Percentiles rank a stretch among this genome's conserved stretches.
Conservation (phyloP, 352 stramenopile species). For the Pilasporangium apinafurcum region DNA sequence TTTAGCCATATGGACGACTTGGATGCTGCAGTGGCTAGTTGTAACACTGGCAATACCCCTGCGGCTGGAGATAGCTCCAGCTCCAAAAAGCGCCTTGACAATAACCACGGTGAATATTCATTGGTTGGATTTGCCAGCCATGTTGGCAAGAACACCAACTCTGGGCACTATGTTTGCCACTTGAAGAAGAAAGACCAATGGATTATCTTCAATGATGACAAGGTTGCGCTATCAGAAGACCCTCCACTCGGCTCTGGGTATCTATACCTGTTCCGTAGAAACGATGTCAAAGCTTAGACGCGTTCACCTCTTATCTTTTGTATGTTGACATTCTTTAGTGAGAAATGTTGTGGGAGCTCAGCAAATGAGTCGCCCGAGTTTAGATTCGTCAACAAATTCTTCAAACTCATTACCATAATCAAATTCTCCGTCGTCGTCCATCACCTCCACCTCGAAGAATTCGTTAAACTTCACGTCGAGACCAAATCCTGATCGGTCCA, state of each 20-base stretch:
- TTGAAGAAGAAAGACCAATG: slow-evolving; percentile 96
- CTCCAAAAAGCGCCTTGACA: slow-evolving; percentile 52
- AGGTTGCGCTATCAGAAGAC: slow-evolving; percentile 93
- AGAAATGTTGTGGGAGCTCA: slow-evolving; percentile 6
- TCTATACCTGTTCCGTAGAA: slow-evolving; percentile 92
- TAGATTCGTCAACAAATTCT: slow-evolving; percentile 66
- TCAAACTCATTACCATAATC: slow-evolving; percentile 82
- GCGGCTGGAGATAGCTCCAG: slow-evolving; percentile 10
- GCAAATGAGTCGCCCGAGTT: slow-evolving; percentile 45
- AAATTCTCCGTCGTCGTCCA: slow-evolving; percentile 36
- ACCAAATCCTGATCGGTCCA: too few species aligned
- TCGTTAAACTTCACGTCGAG: too few species aligned
- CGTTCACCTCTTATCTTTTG: not conserved
- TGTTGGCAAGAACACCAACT: slow-evolving; percentile 97
- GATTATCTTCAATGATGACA: slow-evolving; percentile 99
- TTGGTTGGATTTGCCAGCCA: slow-evolving; percentile 98
- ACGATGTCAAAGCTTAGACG: slow-evolving; percentile 23
- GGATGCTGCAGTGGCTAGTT: slow-evolving; percentile 85
- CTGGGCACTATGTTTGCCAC: slow-evolving; percentile 98
- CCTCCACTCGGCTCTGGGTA: slow-evolving; percentile 94
- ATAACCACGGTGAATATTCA: slow-evolving; percentile 77
- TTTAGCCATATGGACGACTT: slow-evolving; percentile 97
- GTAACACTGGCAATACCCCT: slow-evolving; percentile 34
- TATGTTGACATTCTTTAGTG: not conserved
- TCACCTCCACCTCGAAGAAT: slow-evolving; percentile 7